Base-by-base conservation (phyloP, 441 rosid species). In the Brassica hybrid region DNA sequence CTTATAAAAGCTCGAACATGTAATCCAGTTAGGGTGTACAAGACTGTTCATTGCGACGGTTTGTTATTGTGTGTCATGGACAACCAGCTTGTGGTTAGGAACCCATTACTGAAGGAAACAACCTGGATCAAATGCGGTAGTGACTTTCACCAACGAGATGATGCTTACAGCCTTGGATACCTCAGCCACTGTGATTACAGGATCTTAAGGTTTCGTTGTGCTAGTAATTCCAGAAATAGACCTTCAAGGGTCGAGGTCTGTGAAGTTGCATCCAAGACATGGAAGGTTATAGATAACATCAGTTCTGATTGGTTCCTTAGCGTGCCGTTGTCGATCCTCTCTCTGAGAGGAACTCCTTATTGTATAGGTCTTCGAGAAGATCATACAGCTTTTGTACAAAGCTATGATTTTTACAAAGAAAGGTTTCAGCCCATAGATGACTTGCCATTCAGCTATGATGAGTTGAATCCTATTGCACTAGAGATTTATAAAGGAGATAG, bases 401-500 rank as follows among this genome's bases (percentile, higher is more conserved):
- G 65, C 65, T 60, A 25, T 60, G 65, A 60, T 27, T 60, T 60
- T 60, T 6, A 8, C 18, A 0, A 27, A 25, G 38, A 60, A 27
- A 60, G 18, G 36, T 60, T 60, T 60, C 65, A 27, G 23, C 60
- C 23, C 23, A 17, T 16, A 16, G 58, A 52, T 17, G 21, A 17
- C 21, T 1, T 52, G 21, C 58, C 58, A 7, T 52, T 52, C 11
- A 16, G 58, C 9, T 52, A 52, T 52, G 58, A 52, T 52, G 21
- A 52, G 21, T 2, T 17, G 19, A 52, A 52, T 16, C 58, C 58
- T 14, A 16, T 16, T 52, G 58, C 21, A 52, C 58, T 52, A 2
- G 48, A 54, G 27, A 69, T 69, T 10, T 52, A 16, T 11, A 30
- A 21, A 58, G 43, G 72, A 69, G 63, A 69, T 12, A 2, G 63